A percentile compares a stretch with the other conserved stretches of the same genome.
Conservation (phyloP, 2,329 filamentous ascomycete genomes). For the Apiospora malaysiana region DNA sequence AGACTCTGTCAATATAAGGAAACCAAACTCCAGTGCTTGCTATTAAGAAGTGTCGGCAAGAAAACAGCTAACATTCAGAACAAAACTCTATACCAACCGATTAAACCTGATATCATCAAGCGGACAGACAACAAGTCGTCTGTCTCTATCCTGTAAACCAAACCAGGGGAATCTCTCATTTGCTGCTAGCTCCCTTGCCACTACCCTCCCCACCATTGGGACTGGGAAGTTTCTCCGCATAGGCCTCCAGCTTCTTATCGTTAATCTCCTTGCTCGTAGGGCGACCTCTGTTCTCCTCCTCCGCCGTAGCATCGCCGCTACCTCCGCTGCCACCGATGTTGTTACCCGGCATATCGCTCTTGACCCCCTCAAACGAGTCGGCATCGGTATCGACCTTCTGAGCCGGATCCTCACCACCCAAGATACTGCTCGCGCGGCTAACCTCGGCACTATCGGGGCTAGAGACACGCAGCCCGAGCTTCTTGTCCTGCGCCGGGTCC, state of each 20-base stretch:
- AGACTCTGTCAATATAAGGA: neutral
- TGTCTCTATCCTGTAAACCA: neutral
- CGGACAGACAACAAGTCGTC: neutral
- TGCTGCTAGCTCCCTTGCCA: neutral
- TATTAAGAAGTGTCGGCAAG: neutral
- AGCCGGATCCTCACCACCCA: constrained; percentile 40
- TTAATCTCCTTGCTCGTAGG: constrained; percentile 26
- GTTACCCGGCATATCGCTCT: constrained; percentile 12
- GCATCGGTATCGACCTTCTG: constrained; percentile 26
- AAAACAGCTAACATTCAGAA: neutral
- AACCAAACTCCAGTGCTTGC: constrained; percentile 12
- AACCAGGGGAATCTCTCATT: neutral
- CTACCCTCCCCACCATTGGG: constrained; percentile 30
- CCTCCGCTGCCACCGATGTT: neutral
- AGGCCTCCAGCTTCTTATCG: constrained; percentile 33
- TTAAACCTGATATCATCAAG: neutral
- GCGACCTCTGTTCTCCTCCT: constrained; percentile 18
- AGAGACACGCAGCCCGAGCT: constrained; percentile 71
- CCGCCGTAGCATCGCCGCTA: neutral
- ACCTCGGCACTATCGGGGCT: constrained; percentile 70
- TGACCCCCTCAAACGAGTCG: constrained; percentile 28
- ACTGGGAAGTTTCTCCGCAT: constrained; percentile 37
- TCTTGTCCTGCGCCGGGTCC: constrained; percentile 60
- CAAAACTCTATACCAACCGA: neutral
- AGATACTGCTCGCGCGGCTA: constrained; percentile 75